phyloP scores from a whole-genome alignment of 2,329 filamentous ascomycete species.

The Verticillium klebahnii region DNA sequence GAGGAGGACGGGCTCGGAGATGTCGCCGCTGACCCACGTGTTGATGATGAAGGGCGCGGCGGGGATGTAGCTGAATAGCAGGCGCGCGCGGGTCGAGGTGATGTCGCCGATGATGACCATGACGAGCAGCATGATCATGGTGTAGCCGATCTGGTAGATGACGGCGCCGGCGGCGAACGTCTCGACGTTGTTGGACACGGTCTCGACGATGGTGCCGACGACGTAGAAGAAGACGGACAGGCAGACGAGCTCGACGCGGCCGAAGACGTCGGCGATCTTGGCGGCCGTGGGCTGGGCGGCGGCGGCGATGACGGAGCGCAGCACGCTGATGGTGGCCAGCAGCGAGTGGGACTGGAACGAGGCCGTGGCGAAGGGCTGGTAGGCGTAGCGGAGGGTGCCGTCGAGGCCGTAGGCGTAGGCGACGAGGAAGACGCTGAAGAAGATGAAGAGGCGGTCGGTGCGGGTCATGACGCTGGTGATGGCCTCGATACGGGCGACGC shows the following conservation, averaged over 20 bases:
- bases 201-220: conserved; percentile 52
- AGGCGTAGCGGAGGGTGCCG: conserved; percentile 49
- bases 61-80: conserved; percentile 62
- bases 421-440: conserved; percentile 56
- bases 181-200: conserved; percentile 40
- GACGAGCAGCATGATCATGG: conserved; percentile 54
- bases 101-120: conserved; percentile 62
- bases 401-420: conserved; percentile 62
- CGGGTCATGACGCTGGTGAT: conserved; percentile 47
- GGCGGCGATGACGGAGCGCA: conserved; percentile 54
- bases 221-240: conserved; percentile 59
- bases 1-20: conserved; percentile 43
- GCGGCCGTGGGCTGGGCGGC: conserved; percentile 53
- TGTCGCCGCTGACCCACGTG: conserved; percentile 59
- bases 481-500: conserved; percentile 56
- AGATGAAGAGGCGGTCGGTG: conserved; percentile 51
- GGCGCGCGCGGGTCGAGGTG: conserved; percentile 56
- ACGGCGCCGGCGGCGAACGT: conserved; percentile 54
- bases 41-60: conserved; percentile 58
- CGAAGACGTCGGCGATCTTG: conserved; percentile 60
- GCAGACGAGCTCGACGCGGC: conserved; percentile 53
- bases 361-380: conserved; percentile 51
- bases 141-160: conserved; percentile 61
- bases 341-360: conserved; percentile 48
- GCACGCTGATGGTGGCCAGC: conserved; percentile 51